Percentiles rank a stretch among this genome's conserved stretches.
Conservation (phyloP, 345 rosid genomes). For the Brassica incana region DNA sequence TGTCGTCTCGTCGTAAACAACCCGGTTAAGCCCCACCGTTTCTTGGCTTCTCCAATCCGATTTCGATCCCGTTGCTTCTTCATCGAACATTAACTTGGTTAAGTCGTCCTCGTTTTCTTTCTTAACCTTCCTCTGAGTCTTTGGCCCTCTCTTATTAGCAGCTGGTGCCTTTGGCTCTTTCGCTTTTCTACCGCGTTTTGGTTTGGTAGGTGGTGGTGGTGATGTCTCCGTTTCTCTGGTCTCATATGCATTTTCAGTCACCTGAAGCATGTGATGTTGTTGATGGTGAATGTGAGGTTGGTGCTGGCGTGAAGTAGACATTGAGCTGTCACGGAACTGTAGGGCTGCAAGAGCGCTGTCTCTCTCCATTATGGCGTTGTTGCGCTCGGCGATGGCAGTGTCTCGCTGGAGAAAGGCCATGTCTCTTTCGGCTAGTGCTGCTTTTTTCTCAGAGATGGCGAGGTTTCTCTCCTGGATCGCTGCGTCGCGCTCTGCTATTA, state of each 20-base stretch:
- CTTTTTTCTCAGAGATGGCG: slow-evolving; percentile 88
- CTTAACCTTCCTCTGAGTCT: slow-evolving; percentile 67
- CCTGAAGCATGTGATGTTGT: slow-evolving; percentile 57
- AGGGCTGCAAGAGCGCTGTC: slow-evolving; percentile 83
- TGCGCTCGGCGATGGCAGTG: slow-evolving; percentile 89
- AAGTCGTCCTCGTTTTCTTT: slow-evolving; percentile 67
- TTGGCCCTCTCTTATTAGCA: slow-evolving; percentile 64
- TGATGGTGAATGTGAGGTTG: slow-evolving; percentile 56
- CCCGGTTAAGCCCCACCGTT: slow-evolving; percentile 80
- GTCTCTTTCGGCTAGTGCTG: slow-evolving; percentile 91
- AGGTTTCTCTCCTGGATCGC: slow-evolving; percentile 87
- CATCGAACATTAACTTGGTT: slow-evolving; percentile 63
- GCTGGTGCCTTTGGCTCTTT: slow-evolving; percentile 64
- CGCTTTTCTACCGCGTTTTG: slow-evolving; percentile 64
- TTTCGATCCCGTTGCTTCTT: slow-evolving; percentile 56
- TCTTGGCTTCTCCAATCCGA: slow-evolving; percentile 88
- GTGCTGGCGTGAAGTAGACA: slow-evolving; percentile 25
- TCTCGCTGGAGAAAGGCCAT: slow-evolving; percentile 93
- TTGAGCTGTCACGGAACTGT: slow-evolving; percentile 80
- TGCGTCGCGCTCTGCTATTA: slow-evolving; percentile 96
- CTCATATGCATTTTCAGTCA: slow-evolving; percentile 57
- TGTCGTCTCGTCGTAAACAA: slow-evolving; percentile 83
- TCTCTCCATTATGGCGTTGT: slow-evolving; percentile 81
- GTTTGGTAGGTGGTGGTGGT: slow-evolving; percentile 33
- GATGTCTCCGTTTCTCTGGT: slow-evolving; percentile 53